Percentiles rank a stretch among this genome's conserved stretches.
Evolutionary conservation across 192 early-diverging fungal species (phyloP).

Genomic region (Mortierella hygrophila): DNA sequence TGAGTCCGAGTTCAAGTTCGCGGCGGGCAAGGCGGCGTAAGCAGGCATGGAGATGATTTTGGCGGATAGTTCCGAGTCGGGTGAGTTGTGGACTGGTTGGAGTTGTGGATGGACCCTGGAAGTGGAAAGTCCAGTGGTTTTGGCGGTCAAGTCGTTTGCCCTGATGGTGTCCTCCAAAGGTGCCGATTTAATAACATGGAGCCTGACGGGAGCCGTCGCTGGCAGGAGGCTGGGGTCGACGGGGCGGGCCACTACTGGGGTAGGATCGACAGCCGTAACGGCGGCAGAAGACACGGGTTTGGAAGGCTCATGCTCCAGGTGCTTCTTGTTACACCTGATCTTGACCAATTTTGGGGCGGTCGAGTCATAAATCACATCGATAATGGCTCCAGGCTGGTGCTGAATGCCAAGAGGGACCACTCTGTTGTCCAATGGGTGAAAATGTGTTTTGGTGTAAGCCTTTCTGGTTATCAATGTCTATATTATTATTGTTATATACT

Average conservation of each 20-base stretch:
- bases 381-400: constrained; percentile 16
- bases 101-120: too few species aligned
- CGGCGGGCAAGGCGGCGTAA: too few species aligned
- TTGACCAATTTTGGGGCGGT: neutral
- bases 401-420: constrained; percentile 36
- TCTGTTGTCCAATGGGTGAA: constrained; percentile 2
- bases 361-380: constrained; percentile 33
- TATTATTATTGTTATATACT: neutral
- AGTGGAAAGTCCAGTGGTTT: neutral
- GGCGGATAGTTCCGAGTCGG: too few species aligned
- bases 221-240: neutral
- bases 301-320: neutral
- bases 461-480: neutral
- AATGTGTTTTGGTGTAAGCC: neutral
- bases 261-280: neutral
- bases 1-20: too few species aligned
- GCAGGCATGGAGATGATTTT: too few species aligned
- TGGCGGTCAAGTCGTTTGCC: neutral
- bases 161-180: neutral
- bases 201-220: neutral
- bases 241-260: too few species aligned
- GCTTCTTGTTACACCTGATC: neutral
- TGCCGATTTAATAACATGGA: neutral
- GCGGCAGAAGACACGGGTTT: neutral
- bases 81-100: too few species aligned